phyloP scores from a whole-genome alignment of 2,329 filamentous ascomycete species.

The Akanthomyces muscarius region DNA sequence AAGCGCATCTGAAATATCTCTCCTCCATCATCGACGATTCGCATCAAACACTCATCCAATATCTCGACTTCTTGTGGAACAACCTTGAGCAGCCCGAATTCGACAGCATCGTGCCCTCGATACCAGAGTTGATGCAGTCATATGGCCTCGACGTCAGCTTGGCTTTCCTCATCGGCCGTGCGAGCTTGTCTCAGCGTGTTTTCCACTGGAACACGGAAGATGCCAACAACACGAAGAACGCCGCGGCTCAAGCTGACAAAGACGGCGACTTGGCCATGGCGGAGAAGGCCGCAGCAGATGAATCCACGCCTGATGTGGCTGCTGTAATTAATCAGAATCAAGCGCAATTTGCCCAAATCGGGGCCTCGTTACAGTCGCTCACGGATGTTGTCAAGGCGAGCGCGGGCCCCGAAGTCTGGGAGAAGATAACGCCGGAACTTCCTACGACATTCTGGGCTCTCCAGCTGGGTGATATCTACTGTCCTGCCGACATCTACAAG shows the following conservation, averaged over 20 bases:
- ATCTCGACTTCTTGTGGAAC: conserved; percentile 80
- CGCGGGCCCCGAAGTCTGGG: conserved; percentile 61
- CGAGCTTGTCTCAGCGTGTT: conserved; percentile 67
- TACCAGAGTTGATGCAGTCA: conserved; percentile 68
- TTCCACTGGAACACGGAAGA: conserved; percentile 39
- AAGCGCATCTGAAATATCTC: conserved; percentile 82
- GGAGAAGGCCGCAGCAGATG: conserved; percentile 29
- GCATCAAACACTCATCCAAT: conserved; percentile 79
- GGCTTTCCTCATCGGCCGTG: conserved; percentile 79
- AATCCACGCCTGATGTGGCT: conserved; percentile 26
- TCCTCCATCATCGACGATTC: conserved; percentile 88
- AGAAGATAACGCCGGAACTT: conserved; percentile 71
- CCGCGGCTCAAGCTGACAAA: conserved; percentile 37
- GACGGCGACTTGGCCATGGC: conserved; percentile 57
- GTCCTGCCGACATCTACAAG: conserved; percentile 73
- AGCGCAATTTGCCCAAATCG: conserved; percentile 25
- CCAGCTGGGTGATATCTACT: conserved; percentile 73
- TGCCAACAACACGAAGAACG: conserved; percentile 28
- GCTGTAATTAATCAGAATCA: conserved; percentile 29
- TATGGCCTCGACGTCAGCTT: conserved; percentile 76
- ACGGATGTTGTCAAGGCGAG: conserved; percentile 63
- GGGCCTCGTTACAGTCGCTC: conserved; percentile 58
- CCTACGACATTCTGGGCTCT: conserved; percentile 92
- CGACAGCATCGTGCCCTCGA: conserved; percentile 69
- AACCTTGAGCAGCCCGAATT: conserved; percentile 75